Base-by-base conservation (phyloP, 805 yeast species). In the Pichia gijzeniarum region DNA sequence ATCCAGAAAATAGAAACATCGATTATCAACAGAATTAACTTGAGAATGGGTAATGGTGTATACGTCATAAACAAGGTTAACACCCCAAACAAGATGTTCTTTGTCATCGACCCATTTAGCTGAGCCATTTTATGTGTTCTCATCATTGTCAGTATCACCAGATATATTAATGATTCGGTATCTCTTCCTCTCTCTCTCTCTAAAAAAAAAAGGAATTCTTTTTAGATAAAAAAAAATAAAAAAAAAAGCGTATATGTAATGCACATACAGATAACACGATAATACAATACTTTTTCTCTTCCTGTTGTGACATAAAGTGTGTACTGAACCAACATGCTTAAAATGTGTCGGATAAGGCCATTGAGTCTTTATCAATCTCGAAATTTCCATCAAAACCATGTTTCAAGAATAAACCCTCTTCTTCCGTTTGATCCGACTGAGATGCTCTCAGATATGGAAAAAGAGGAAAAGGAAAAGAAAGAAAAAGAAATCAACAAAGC, bases 1-100 rank as follows among this genome's bases (percentile, higher is more conserved):
- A 58, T 50, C 77, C 77, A 72, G 56, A 67, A 72, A 9, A 64
- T 59, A 34, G 61, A 48, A 12, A 72, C 71, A 47, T 73, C 77
- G 19, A 68, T 53, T 7, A 69, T 45, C 28, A 72, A 67, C 52
- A 71, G 65, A 18, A 70, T 45, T 8, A 70, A 48, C 20, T 63
- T 62, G 70, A 51, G 43, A 14, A 52, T 25, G 1, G 55, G 46
- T n/a, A 43, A 14, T 5, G 56, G 56, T 2, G 53, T 52, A 36
- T 52, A 48, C 3, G 49, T 46, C 40, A 51, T 44, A 18, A 46
- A 18, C 14, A 37, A 18, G 1, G 50, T 40, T 2, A 48, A 40
- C 1, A 48, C 5, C 3, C 50, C 45, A 21, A 51, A 43, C 4
- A 51, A 8, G 5, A 44, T 10, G 3, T 47, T 43, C 5, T 40